These are phyloP conservation scores for Clavispora vitiphila DNA, from an alignment of 805 yeast genomes.

Conservation along the genomic window DNA sequence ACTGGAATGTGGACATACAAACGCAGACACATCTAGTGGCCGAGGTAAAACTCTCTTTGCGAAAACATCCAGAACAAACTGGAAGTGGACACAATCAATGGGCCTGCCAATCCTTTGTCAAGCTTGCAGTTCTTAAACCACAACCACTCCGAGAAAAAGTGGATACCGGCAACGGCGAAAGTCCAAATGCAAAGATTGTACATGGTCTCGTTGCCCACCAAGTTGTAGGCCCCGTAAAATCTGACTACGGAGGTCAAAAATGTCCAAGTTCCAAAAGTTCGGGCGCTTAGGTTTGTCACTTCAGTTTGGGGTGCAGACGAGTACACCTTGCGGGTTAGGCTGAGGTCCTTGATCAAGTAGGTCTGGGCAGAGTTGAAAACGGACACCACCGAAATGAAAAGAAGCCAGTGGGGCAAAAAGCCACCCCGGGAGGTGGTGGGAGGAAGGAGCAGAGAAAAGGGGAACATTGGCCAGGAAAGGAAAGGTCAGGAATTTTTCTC, in stretches of 20 bases:
- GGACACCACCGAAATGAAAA: constrained; percentile 75
- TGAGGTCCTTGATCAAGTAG: constrained; percentile 62
- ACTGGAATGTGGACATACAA: no score
- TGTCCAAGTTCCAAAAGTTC: constrained; percentile 99
- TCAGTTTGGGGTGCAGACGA: constrained; percentile 33
- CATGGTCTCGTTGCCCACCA: constrained; percentile 58
- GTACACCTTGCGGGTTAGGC: constrained; percentile 77
- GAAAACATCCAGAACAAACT: constrained; percentile 72
- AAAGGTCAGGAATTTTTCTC: background rate
- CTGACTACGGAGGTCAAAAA: constrained; percentile 79
- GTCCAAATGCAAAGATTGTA: constrained; percentile 77
- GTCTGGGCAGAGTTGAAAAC: constrained; percentile 86
- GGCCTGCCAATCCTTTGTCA: constrained; percentile 87
- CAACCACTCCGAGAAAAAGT: constrained; percentile 81
- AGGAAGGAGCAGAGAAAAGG: constrained; percentile 15
- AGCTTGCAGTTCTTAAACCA: constrained; percentile 72
- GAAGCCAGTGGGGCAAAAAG: constrained; percentile 52
- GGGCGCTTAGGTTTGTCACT: constrained; percentile 63
- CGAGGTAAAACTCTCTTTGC: constrained; percentile 60
- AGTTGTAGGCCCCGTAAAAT: constrained; percentile 77
- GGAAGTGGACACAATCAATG: constrained; percentile 71
- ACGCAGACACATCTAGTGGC: constrained; percentile 3
- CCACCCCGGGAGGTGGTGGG: constrained; percentile 27
- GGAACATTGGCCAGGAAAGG: constrained; percentile 8
- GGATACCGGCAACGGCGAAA: constrained; percentile 76